Evolutionary conservation across 331 rosid species (phyloP).

Genomic region (Stylosanthes scabra): DNA sequence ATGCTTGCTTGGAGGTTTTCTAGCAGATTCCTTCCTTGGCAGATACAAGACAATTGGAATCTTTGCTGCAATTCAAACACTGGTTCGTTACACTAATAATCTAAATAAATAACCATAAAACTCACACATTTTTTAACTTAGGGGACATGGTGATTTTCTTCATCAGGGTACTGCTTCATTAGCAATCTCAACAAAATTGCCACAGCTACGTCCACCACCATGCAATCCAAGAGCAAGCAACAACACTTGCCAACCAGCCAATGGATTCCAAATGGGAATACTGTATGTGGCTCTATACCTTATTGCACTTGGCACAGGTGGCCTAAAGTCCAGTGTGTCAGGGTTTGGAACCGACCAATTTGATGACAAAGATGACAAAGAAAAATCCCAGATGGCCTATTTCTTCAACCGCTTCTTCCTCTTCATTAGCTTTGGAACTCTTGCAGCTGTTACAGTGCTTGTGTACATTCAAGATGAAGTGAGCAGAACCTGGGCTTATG

Average conservation of each 20-base stretch:
- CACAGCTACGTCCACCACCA: constrained; percentile 73
- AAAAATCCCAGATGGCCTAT: constrained; percentile 75
- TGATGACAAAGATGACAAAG: constrained; percentile 83
- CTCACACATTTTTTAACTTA: constrained; percentile 5
- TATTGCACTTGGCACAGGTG: constrained; percentile 85
- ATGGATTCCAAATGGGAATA: constrained; percentile 81
- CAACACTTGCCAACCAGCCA: constrained; percentile 62
- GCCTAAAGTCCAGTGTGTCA: constrained; percentile 85
- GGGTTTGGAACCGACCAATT: constrained; percentile 95
- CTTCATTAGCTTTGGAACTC: constrained; percentile 79
- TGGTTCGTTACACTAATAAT: constrained; percentile 49
- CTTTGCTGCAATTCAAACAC: constrained; percentile 69
- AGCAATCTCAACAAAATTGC: constrained; percentile 75
- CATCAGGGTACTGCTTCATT: constrained; percentile 73
- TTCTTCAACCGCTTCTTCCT: constrained; percentile 85
- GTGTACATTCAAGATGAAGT: constrained; percentile 86
- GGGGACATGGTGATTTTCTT: constrained; percentile 15
- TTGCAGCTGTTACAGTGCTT: constrained; percentile 81
- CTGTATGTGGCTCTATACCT: constrained; percentile 70
- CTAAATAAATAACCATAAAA: not conserved
- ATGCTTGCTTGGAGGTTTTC: constrained; percentile 91
- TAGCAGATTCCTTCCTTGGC: constrained; percentile 94
- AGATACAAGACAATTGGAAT: constrained; percentile 85
- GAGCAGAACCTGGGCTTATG: constrained; percentile 81
- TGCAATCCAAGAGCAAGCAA: constrained; percentile 45